A percentile compares a stretch with the other conserved stretches of the same genome.
Conservation (phyloP, 2,329 filamentous ascomycete species). For the Colletotrichum tabaci region DNA sequence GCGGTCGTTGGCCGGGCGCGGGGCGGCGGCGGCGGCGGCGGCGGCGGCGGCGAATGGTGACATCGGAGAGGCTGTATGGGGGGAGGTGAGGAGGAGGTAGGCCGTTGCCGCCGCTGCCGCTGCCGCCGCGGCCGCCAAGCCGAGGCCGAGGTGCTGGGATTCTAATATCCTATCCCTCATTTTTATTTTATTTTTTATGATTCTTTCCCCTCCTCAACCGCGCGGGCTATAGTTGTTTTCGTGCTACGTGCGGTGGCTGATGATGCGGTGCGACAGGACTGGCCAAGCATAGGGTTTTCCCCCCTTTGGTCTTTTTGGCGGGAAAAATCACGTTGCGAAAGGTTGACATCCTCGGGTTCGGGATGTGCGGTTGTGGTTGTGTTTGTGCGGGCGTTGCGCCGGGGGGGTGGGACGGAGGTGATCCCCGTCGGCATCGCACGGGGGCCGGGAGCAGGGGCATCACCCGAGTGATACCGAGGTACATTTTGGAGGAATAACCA, state of each 20-base stretch:
- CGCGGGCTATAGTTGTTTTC: not conserved
- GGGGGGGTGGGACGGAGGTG: constrained; percentile 14
- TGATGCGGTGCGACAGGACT: no score
- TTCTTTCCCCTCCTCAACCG: no score
- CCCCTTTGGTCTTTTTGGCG: not conserved
- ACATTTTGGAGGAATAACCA: not conserved
- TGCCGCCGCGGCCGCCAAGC: constrained; percentile 33
- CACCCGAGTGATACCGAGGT: not conserved
- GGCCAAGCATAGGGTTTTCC: no score
- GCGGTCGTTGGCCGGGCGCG: constrained; percentile 31
- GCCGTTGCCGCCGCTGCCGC: constrained; percentile 50
- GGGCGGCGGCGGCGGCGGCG: not conserved
- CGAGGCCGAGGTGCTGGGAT: constrained; percentile 34
- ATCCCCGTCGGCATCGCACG: constrained; percentile 6
- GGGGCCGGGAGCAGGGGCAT: not conserved
- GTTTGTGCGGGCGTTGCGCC: constrained; percentile 4
- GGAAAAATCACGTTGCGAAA: not conserved
- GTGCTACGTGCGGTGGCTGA: not conserved
- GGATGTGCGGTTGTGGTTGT: not conserved
- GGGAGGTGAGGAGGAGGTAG: constrained; percentile 52
- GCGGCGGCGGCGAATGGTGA: not conserved
- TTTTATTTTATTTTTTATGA: no score
- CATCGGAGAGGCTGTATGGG: constrained; percentile 44
- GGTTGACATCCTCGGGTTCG: constrained; percentile 5
- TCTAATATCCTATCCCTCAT: constrained; percentile 32